Conservation (phyloP, 148 eudicot species). For the Mesembryanthemum crystallinum region DNA sequence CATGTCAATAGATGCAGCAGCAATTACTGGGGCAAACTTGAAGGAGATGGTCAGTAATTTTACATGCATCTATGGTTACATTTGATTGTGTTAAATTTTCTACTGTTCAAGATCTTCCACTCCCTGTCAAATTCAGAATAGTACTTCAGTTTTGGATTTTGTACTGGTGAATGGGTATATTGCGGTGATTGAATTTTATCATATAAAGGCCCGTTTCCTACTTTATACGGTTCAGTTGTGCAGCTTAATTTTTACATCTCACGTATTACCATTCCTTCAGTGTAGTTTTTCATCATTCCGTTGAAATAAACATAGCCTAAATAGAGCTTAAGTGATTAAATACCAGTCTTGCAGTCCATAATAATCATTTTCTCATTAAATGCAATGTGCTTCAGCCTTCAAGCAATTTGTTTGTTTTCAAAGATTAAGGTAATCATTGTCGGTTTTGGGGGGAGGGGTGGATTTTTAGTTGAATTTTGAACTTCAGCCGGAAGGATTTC, state of each 20-base stretch:
- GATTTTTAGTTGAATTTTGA: background rate
- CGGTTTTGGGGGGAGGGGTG: background rate
- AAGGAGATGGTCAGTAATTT: constrained; percentile 62
- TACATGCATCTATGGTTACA: background rate
- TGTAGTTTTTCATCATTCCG: too few species aligned
- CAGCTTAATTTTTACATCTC: too few species aligned
- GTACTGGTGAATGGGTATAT: background rate
- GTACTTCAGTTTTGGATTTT: background rate
- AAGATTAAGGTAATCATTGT: background rate
- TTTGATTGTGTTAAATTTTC: constrained; percentile 13
- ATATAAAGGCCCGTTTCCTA: background rate
- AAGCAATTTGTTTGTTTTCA: background rate
- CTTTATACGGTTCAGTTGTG: too few species aligned
- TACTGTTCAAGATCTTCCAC: background rate
- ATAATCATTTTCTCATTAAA: background rate
- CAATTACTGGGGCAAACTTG: constrained; percentile 60
- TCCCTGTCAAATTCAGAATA: background rate
- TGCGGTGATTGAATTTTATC: background rate
- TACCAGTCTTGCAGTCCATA: background rate
- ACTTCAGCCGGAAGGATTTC: background rate
- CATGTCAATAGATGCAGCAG: constrained; percentile 65
- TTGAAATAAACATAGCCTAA: too few species aligned
- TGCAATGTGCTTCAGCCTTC: background rate
- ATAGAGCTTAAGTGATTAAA: background rate
- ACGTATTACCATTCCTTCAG: too few species aligned